A percentile compares a stretch with the other conserved stretches of the same genome.
Conservation (phyloP, 805 yeast species). For the Yamadazyma akitaensis region DNA sequence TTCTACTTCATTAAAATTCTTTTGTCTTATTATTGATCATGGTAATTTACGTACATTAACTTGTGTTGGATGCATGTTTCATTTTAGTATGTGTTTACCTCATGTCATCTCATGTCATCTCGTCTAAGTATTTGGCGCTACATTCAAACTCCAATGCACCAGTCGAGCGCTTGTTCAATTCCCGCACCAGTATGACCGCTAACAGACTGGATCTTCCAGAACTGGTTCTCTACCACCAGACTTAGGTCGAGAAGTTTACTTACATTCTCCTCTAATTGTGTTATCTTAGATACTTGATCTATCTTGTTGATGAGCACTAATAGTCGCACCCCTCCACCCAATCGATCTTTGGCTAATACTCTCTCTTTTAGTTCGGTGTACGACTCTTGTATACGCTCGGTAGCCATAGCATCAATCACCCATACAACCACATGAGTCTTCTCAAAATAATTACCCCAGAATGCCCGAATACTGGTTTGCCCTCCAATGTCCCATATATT, state of each 20-base stretch:
- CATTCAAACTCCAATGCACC: conserved; percentile 3
- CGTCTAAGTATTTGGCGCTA: background rate
- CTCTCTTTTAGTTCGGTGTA: conserved; percentile 57
- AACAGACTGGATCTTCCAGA: conserved; percentile 26
- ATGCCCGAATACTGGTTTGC: conserved; percentile 36
- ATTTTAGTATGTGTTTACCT: background rate
- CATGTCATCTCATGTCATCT: background rate
- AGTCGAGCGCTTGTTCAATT: conserved; percentile 1
- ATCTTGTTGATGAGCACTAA: conserved; percentile 70
- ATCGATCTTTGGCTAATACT: conserved; percentile 61
- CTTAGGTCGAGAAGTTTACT: conserved; percentile 10
- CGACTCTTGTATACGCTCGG: conserved; percentile 63
- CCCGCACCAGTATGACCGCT: conserved; percentile 34
- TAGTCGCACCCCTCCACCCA: conserved; percentile 62
- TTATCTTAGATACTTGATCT: conserved; percentile 47
- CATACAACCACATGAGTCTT: conserved; percentile 71
- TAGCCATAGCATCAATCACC: conserved; percentile 73
- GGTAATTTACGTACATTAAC: too few relatives aligned
- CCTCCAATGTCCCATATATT: conserved; percentile 90
- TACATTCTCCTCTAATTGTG: conserved; percentile 9
- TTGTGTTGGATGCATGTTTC: background rate
- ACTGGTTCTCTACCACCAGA: background rate
- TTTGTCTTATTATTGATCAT: too few relatives aligned
- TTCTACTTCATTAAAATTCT: too few relatives aligned
- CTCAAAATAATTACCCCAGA: conserved; percentile 84